A percentile compares a stretch with the other conserved stretches of the same genome.
Evolutionary conservation across 164 flowering plant species (phyloP).

Genomic region (Aristolochia contorta): DNA sequence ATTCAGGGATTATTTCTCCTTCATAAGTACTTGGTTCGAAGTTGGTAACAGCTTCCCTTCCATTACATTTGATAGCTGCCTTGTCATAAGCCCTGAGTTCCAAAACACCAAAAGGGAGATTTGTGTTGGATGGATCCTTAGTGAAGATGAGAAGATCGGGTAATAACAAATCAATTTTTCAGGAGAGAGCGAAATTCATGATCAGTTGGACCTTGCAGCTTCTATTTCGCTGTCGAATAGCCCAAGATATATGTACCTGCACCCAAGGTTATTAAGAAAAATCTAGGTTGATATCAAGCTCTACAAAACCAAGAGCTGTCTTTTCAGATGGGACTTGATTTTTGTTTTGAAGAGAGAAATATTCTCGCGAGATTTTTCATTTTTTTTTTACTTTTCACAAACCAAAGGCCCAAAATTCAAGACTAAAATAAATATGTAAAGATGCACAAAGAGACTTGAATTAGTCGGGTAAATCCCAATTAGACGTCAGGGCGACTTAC

Average conservation of each 20-base stretch:
- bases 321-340: not conserved
- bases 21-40: constrained; percentile 72
- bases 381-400: too few species aligned
- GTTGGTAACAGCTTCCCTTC: constrained; percentile 89
- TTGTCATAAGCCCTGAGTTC: constrained; percentile 89
- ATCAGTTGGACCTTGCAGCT: constrained; percentile 88
- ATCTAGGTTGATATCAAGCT: constrained; percentile 8
- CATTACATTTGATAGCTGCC: constrained; percentile 87
- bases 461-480: not conserved
- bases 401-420: too few species aligned
- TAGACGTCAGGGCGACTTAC: constrained; percentile 29
- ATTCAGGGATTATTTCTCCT: constrained; percentile 37
- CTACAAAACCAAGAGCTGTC: not conserved
- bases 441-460: too few species aligned
- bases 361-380: too few species aligned
- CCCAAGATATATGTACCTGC: constrained; percentile 98
- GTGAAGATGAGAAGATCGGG: constrained; percentile 25
- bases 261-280: constrained; percentile 32
- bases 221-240: constrained; percentile 89
- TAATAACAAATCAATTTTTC: constrained; percentile 19
- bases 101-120: constrained; percentile 32
- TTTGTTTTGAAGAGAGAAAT: too few species aligned
- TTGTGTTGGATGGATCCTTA: constrained; percentile 33
- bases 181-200: constrained; percentile 35
- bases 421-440: too few species aligned